Evolutionary conservation across 257 asterid species (phyloP).

Genomic region (Nicotiana attenuata): DNA sequence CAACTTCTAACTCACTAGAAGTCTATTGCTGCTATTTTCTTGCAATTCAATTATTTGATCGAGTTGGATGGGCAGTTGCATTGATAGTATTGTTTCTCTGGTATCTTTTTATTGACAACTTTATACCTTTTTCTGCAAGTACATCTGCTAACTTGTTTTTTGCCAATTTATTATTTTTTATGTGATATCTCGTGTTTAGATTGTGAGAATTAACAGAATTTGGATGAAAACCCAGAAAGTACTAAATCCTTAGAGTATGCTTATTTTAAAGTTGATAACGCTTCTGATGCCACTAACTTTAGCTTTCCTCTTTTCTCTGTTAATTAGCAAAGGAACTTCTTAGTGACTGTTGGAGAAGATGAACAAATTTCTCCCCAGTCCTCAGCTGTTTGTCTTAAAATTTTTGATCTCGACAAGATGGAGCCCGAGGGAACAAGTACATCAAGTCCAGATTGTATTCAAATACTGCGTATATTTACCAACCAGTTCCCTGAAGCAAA

Average conservation of each 20-base stretch:
- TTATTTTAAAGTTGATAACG: not conserved
- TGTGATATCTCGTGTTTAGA: not conserved
- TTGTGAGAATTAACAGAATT: not conserved
- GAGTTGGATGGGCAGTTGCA: not conserved
- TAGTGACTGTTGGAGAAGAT: slow-evolving; percentile 90
- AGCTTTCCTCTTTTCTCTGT: slow-evolving; percentile 10
- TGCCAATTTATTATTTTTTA: not conserved
- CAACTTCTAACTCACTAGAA: not conserved
- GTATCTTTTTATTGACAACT: not conserved
- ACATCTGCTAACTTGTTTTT: not conserved
- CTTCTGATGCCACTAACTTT: not conserved
- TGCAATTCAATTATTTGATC: not conserved
- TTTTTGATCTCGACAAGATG: slow-evolving; percentile 82
- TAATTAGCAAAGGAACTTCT: slow-evolving; percentile 79
- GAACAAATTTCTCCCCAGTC: slow-evolving; percentile 69
- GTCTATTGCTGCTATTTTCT: not conserved
- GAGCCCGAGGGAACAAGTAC: slow-evolving; percentile 78
- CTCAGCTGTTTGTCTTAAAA: slow-evolving; percentile 65
- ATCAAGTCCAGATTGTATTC: slow-evolving; percentile 76
- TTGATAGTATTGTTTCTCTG: not conserved
- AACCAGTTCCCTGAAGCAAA: slow-evolving; percentile 86
- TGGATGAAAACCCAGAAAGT: not conserved
- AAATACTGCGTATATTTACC: slow-evolving; percentile 77
- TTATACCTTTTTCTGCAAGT: not conserved
- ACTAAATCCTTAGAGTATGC: not conserved